phyloP scores from a whole-genome alignment of 2,329 filamentous ascomycete species.

The Lecanicillium sp. region DNA sequence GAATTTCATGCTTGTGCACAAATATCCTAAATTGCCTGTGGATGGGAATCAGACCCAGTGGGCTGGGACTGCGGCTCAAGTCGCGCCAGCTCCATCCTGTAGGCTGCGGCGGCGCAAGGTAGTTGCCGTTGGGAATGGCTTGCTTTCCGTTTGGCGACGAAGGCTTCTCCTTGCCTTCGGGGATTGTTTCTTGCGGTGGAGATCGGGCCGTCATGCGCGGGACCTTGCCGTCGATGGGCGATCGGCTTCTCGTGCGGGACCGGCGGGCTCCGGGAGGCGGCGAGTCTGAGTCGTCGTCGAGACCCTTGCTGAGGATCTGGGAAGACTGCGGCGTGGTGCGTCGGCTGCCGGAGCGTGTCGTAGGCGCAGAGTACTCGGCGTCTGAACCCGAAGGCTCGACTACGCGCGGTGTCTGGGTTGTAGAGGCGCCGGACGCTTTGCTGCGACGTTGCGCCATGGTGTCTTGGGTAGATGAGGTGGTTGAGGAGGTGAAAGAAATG shows the following conservation, averaged over 20 bases:
- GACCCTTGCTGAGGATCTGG: slow-evolving; percentile 50
- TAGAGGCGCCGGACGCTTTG: slow-evolving; percentile 1
- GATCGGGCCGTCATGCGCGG: slow-evolving; percentile 43
- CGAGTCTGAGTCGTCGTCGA: slow-evolving; percentile 32
- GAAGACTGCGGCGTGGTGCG: slow-evolving; percentile 50
- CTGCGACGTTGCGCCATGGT: slow-evolving; percentile 18
- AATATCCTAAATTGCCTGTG: slow-evolving; percentile 87
- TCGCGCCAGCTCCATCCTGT: slow-evolving; percentile 71
- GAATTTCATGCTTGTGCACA: slow-evolving; percentile 94
- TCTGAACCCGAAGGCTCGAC: slow-evolving; percentile 22
- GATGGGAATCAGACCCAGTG: slow-evolving; percentile 88
- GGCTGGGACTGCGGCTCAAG: slow-evolving; percentile 84
- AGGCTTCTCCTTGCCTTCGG: slow-evolving; percentile 15
- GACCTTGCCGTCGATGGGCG: slow-evolving; percentile 50
- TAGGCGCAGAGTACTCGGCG: slow-evolving; percentile 55
- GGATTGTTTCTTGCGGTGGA: slow-evolving; percentile 18
- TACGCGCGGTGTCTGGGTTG: not conserved
- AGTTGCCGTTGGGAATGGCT: slow-evolving; percentile 48
- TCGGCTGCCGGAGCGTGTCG: slow-evolving; percentile 64
- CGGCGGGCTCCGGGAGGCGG: slow-evolving; percentile 42
- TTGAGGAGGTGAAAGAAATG: not conserved
- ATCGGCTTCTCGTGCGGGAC: slow-evolving; percentile 63
- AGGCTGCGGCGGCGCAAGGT: slow-evolving; percentile 55
- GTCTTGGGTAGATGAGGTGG: slow-evolving; percentile 41
- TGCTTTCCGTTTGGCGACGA: slow-evolving; percentile 15